Evolutionary conservation across 306 rosid species (phyloP), one percentile per base, ranked within the genome.

Genomic region (Pueraria montana): DNA sequence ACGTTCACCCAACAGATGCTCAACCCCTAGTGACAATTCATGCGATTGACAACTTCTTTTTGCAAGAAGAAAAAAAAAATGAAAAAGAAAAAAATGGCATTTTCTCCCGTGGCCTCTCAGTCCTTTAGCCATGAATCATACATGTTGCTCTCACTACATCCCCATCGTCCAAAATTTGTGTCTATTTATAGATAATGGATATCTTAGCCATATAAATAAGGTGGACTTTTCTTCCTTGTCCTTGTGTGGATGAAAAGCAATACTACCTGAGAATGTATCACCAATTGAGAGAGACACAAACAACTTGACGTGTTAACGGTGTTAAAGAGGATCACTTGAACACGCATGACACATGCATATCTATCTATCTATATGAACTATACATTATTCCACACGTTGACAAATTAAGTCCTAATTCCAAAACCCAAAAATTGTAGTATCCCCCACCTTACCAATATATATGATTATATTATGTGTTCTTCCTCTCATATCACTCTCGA

Each of bases 201-300:
- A 46, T 58, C 62, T 17, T 77, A 63, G 62, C 34, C 20, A 62
- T 49, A 70, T 7, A n/a, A n/a, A n/a, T n/a, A 40, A 17, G 36
- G 20, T 53, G 62, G 24, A 55, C 24, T 42, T 79, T 77, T 79
- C 66, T 32, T 32, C 38, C 58, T 55, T 58, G 70, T 74, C 81
- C 40, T 26, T 66, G 74, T 63, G 81, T 32, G 61, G 50, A 74
- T 52, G 50, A 80, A 65, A 64, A 26, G 13, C 13, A 42, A 74
- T 55, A 23, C 11, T 8, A 56, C 49, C 65, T n/a, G 23, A n/a
- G 12, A 50, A 18, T 48, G 50, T 71, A 21, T 34, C 64, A 14
- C n/a, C 74, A 48, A 23, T 70, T 70, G 1, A 32, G 40, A 66
- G 40, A 66, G 26, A 67, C 26, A 43, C n/a, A 55, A 6, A 26